Evolutionary conservation across 306 rosid genomes (phyloP).

Genomic region (Lathyrus sativus): DNA sequence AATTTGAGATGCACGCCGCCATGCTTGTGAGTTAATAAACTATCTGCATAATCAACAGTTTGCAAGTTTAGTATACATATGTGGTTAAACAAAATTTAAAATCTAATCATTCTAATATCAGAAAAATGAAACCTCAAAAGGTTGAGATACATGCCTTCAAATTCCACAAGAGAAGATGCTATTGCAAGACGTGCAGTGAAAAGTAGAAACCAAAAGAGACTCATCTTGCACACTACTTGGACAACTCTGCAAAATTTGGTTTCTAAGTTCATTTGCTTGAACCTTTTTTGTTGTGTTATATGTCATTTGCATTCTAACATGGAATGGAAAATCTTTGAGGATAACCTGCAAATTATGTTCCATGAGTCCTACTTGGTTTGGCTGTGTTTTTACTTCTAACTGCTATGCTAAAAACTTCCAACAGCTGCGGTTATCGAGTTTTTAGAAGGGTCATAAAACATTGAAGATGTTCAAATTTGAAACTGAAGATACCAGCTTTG

Average conservation of each 20-base stretch:
- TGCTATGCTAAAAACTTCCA: no score
- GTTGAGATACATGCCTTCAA: slow-evolving; percentile 48
- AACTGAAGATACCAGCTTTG: no score
- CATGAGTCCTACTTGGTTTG: no score
- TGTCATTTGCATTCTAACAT: no score
- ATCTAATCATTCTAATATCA: slow-evolving; percentile 20
- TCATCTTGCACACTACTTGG: slow-evolving; percentile 38
- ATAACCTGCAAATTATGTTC: no score
- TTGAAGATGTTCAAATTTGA: no score
- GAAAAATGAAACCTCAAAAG: slow-evolving; percentile 11
- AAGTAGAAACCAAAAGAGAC: slow-evolving; percentile 46
- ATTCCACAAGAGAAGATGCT: slow-evolving; percentile 41
- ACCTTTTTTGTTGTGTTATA: no score
- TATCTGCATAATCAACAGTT: slow-evolving; percentile 43
- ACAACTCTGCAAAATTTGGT: slow-evolving; percentile 1
- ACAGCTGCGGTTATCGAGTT: no score
- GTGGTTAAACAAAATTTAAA: slow-evolving; percentile 1
- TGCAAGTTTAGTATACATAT: background rate
- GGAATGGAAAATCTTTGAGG: no score
- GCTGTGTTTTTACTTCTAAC: no score
- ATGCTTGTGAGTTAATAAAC: slow-evolving; percentile 38
- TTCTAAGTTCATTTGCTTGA: no score
- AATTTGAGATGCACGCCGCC: slow-evolving; percentile 41
- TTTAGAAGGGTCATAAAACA: no score
- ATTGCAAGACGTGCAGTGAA: slow-evolving; percentile 46